Conservation (phyloP, 192 early-diverging fungal genomes). For the Coemansia sp. region DNA sequence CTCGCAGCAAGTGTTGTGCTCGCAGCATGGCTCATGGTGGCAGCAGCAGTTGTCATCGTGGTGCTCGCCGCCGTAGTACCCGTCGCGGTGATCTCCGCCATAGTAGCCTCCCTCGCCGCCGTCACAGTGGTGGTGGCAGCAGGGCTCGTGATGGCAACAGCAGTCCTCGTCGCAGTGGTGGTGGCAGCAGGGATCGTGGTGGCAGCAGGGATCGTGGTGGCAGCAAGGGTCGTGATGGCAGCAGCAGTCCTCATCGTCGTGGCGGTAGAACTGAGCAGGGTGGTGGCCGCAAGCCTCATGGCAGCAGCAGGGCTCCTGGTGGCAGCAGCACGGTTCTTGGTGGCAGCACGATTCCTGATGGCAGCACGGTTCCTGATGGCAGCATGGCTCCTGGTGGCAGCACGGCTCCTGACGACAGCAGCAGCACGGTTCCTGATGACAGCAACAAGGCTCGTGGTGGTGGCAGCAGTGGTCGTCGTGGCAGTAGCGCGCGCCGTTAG, state of each 20-base stretch:
- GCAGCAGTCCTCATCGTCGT: slow-evolving; percentile 12
- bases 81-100: slow-evolving; percentile 30
- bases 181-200: slow-evolving; percentile 13
- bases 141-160: slow-evolving; percentile 26
- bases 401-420: background rate
- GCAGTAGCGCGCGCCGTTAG: slow-evolving; percentile 39
- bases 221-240: slow-evolving; percentile 12
- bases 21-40: slow-evolving; percentile 27
- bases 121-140: slow-evolving; percentile 30
- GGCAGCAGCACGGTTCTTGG: background rate
- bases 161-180: slow-evolving; percentile 5
- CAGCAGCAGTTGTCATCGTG: slow-evolving; percentile 34
- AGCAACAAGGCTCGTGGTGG: slow-evolving; percentile 16
- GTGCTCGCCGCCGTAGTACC: slow-evolving; percentile 23
- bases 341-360: slow-evolving; percentile 9
- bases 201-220: slow-evolving; percentile 15
- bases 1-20: slow-evolving; percentile 47
- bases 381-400: background rate
- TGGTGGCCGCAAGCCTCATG: slow-evolving; percentile 3
- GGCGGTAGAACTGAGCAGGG: slow-evolving; percentile 20
- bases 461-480: slow-evolving; percentile 20
- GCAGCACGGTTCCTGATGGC: slow-evolving; percentile 4
- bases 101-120: slow-evolving; percentile 22
- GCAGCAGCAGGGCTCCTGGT: slow-evolving; percentile 1
- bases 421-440: slow-evolving; percentile 5